Conservation (phyloP, 75 land plant species). For the Pinus taeda region DNA sequence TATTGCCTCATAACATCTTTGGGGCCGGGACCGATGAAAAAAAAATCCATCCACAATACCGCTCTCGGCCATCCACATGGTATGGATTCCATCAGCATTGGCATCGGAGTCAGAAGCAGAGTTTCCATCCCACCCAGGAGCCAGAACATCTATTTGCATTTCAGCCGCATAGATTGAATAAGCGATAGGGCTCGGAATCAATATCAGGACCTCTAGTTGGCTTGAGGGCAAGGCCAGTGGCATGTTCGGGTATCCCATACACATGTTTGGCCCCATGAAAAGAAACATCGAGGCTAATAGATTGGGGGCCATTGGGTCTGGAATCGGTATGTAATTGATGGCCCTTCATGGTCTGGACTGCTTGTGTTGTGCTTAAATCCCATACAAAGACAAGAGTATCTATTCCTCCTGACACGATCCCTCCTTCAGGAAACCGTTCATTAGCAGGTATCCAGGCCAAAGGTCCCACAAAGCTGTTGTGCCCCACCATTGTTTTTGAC, state of each 20-base stretch:
- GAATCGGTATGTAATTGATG: slow-evolving; percentile 88
- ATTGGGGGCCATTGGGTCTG: slow-evolving; percentile 90
- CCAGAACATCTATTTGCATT: slow-evolving; percentile 96
- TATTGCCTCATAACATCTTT: slow-evolving; percentile 91
- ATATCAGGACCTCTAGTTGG: slow-evolving; percentile 85
- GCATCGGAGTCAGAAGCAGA: not conserved
- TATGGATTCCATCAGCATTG: slow-evolving; percentile 50
- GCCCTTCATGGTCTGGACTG: too few relatives aligned
- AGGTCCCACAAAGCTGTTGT: too few relatives aligned
- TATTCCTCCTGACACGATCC: too few relatives aligned
- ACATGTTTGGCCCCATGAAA: slow-evolving; percentile 88
- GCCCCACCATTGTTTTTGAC: too few relatives aligned
- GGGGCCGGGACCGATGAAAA: slow-evolving; percentile 88
- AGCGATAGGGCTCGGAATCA: slow-evolving; percentile 89
- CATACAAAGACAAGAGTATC: too few relatives aligned
- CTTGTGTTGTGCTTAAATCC: too few relatives aligned
- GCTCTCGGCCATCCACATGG: slow-evolving; percentile 92
- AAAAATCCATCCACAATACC: slow-evolving; percentile 92
- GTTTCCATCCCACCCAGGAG: slow-evolving; percentile 67
- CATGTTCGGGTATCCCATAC: slow-evolving; percentile 96
- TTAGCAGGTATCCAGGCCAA: too few relatives aligned
- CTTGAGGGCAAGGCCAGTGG: slow-evolving; percentile 68
- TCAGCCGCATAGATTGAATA: slow-evolving; percentile 97
- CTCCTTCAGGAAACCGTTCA: too few relatives aligned
- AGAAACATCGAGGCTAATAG: slow-evolving; percentile 88